phyloP scores from a whole-genome alignment of 441 rosid genomes.

The Geranium incanum region DNA sequence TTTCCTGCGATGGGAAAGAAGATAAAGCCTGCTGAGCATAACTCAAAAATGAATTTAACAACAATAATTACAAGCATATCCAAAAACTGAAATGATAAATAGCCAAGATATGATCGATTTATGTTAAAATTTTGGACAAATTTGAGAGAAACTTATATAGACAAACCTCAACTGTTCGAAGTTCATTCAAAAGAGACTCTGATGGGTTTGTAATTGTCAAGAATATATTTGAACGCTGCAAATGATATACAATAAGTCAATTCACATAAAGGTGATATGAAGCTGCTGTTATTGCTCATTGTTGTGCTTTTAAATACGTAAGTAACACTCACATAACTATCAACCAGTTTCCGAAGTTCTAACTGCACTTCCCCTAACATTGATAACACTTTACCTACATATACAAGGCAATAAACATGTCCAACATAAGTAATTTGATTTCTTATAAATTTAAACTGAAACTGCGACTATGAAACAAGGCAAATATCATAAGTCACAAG shows the following conservation, averaged over 20 bases:
- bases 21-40: constrained; percentile 18
- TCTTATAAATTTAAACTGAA: neutral
- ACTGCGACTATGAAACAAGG: neutral
- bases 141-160: constrained; percentile 13
- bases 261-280: constrained; percentile 15
- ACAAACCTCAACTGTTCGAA: constrained; percentile 93
- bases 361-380: constrained; percentile 75
- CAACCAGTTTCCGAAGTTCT: constrained; percentile 83
- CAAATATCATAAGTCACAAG: neutral
- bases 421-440: neutral
- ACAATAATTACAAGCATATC: neutral
- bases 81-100: neutral
- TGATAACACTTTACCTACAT: constrained; percentile 59
- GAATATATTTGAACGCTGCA: constrained; percentile 77
- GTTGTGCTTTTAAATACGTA: constrained; percentile 10
- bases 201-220: constrained; percentile 85
- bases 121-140: constrained; percentile 2
- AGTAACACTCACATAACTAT: constrained; percentile 69
- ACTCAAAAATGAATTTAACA: constrained; percentile 5
- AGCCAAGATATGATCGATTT: neutral
- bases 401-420: neutral
- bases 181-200: constrained; percentile 86
- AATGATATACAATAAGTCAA: constrained; percentile 19
- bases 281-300: constrained; percentile 1
- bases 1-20: constrained; percentile 59